Percentiles rank a stretch among this genome's conserved stretches.
These are phyloP conservation scores for Tetradesmus obliquus DNA, from an alignment of 139 green algal genomes.

Conservation along the genomic window DNA sequence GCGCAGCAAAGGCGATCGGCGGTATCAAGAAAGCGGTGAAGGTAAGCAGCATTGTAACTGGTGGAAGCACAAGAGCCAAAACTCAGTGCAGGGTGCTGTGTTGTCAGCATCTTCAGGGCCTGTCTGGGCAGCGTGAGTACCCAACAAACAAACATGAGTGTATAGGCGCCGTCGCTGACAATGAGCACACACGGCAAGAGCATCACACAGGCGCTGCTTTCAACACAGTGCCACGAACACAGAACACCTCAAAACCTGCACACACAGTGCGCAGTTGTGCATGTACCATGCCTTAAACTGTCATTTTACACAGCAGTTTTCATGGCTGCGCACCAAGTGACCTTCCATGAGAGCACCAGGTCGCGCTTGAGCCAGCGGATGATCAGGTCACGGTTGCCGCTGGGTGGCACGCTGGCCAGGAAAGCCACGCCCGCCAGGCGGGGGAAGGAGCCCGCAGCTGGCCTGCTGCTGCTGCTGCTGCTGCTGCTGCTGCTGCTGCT, in stretches of 20 bases:
- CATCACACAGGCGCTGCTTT: no score
- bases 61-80: not conserved
- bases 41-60: not conserved
- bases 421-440: constrained; percentile 66
- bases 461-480: constrained; percentile 1
- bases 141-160: no score
- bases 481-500: constrained; percentile 21
- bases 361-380: constrained; percentile 63
- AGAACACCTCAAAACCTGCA: no score
- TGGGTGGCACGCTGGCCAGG: constrained; percentile 71
- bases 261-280: no score
- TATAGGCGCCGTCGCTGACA: no score
- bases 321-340: constrained; percentile 72
- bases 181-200: no score
- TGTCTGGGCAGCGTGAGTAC: no score
- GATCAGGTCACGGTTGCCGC: constrained; percentile 78
- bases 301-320: not conserved
- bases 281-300: no score
- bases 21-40: not conserved
- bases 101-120: not conserved
- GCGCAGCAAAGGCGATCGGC: constrained; percentile 7
- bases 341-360: constrained; percentile 60
- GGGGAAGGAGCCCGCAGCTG: constrained; percentile 4
- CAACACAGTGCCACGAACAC: no score
- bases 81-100: not conserved